Conservation (phyloP, 225 moss, liverwort and hornwort species). For the Thuidium tamariscinum region DNA sequence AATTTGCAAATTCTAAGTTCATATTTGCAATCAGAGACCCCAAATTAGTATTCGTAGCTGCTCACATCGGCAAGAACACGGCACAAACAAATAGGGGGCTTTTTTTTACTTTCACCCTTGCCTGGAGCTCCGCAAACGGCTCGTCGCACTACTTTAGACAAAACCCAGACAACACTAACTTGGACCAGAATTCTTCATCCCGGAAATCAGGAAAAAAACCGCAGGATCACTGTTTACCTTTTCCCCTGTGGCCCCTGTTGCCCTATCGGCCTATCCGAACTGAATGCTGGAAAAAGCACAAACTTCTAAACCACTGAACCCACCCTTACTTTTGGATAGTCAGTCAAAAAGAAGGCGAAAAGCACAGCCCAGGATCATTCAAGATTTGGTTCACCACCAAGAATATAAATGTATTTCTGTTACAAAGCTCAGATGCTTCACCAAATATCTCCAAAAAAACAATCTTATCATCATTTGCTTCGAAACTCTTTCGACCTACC, state of each 20-base stretch:
- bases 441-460: neutral
- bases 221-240: neutral
- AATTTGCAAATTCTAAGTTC: no score
- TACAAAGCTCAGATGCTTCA: neutral
- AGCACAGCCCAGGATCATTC: neutral
- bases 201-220: neutral
- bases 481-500: neutral
- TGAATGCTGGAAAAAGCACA: neutral
- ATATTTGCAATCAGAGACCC: no score
- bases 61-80: no score
- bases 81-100: no score
- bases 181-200: neutral
- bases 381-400: no score
- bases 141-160: no score
- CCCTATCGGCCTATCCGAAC: neutral
- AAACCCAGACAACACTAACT: neutral
- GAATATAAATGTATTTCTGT: neutral
- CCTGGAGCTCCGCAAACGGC: no score
- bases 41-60: no score
- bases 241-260: neutral
- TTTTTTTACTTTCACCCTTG: no score
- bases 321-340: neutral
- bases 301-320: neutral
- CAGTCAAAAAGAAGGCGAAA: neutral
- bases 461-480: neutral